phyloP scores from a whole-genome alignment of 2,329 filamentous ascomycete genomes.

The Raffaelea ambrosiae region DNA sequence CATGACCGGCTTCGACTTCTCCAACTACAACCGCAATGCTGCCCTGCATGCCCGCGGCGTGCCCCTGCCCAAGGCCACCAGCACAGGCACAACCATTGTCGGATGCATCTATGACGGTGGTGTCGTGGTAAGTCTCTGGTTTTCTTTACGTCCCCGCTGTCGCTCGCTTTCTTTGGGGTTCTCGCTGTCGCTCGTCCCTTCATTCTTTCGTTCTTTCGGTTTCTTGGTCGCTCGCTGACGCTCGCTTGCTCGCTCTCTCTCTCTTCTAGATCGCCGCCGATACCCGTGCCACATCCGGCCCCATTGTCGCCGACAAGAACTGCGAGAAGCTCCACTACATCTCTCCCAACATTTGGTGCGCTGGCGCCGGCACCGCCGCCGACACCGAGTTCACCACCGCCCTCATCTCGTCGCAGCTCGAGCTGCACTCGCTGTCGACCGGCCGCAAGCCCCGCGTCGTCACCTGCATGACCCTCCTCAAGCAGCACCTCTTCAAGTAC shows the following conservation, averaged over 20 bases:
- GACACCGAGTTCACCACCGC: conserved; percentile 99
- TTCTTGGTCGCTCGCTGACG: not conserved
- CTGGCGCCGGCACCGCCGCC: conserved; percentile 91
- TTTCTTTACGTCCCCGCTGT: not conserved
- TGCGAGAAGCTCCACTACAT: conserved; percentile 99
- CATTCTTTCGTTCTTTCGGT: not conserved
- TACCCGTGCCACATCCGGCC: conserved; percentile 91
- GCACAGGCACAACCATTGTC: conserved; percentile 97
- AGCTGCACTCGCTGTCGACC: conserved; percentile 92
- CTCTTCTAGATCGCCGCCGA: conserved; percentile 81
- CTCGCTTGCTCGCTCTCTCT: conserved; percentile 4
- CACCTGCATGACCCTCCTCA: conserved; percentile 98
- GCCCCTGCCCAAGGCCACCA: conserved; percentile 92
- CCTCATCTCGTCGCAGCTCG: conserved; percentile 96
- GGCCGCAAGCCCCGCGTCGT: conserved; percentile 95
- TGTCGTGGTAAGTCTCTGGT: conserved; percentile 64
- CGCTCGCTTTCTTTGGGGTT: not conserved
- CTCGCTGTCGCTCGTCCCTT: not conserved
- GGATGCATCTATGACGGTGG: conserved; percentile 95
- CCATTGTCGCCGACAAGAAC: conserved; percentile 99
- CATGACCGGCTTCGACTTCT: conserved; percentile 99
- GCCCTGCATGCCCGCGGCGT: conserved; percentile 91
- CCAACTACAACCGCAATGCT: conserved; percentile 98
- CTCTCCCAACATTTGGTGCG: conserved; percentile 97
- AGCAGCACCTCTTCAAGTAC: conserved; percentile 98